Percentiles rank a stretch among this genome's conserved stretches.
Conservation (phyloP, 73 alveolate species). For the Stentor roeselii region DNA sequence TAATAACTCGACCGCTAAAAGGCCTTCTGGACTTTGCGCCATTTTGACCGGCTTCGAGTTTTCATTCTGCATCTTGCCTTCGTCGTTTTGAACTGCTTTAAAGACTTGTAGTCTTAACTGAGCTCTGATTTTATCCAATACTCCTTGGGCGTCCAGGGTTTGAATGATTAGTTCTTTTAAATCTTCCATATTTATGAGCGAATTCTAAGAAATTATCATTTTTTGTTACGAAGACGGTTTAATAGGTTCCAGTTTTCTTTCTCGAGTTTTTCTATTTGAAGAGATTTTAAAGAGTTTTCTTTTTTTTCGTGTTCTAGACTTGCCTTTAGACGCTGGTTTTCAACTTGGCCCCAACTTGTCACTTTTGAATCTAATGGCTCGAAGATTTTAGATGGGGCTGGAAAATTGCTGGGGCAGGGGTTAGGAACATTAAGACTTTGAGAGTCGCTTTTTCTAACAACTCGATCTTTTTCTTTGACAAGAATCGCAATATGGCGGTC, state of each 20-base stretch:
- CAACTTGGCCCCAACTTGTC: conserved; percentile 24
- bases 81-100: conserved; percentile 22
- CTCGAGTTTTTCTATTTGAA: conserved; percentile 22
- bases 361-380: not conserved
- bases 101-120: conserved; percentile 24
- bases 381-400: not conserved
- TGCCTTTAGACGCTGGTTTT: not conserved
- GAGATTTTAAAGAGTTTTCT: not conserved
- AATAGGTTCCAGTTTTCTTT: conserved; percentile 23
- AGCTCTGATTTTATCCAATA: conserved; percentile 22
- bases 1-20: conserved; percentile 18
- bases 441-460: not conserved
- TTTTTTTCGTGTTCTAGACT: conserved; percentile 7
- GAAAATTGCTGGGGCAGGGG: not conserved
- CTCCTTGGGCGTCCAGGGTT: conserved; percentile 28
- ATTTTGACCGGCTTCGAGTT: conserved; percentile 16
- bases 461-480: conserved; percentile 23
- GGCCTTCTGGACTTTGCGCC: conserved; percentile 20
- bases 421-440: not conserved
- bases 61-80: conserved; percentile 11
- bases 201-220: not conserved
- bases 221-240: conserved; percentile 13
- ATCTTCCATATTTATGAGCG: conserved; percentile 29
- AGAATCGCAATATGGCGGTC: conserved; percentile 17
- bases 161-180: conserved; percentile 23